phyloP scores from a whole-genome alignment of 768 basidiomycete genomes.

The Lactifluus volemus region DNA sequence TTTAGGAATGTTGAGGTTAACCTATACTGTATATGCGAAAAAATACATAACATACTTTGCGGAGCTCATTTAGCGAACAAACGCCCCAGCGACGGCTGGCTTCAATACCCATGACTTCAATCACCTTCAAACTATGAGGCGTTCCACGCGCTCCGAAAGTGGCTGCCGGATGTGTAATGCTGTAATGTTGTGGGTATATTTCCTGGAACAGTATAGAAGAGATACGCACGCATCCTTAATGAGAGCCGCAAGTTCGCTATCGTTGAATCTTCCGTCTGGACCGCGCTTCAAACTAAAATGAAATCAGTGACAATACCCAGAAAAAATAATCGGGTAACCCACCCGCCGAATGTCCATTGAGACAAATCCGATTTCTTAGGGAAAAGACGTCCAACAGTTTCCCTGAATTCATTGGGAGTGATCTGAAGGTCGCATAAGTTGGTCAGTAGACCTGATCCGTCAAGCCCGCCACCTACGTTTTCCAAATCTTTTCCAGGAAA shows the following conservation, averaged over 20 bases:
- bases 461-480: slow-evolving; percentile 17
- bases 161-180: slow-evolving; percentile 63
- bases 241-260: slow-evolving; percentile 58
- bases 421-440: slow-evolving; percentile 23
- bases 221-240: slow-evolving; percentile 57
- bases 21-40: too few species aligned
- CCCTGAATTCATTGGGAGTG: slow-evolving; percentile 43
- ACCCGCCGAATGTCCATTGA: slow-evolving; percentile 65
- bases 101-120: slow-evolving; percentile 83
- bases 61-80: slow-evolving; percentile 78
- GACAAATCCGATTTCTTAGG: slow-evolving; percentile 36
- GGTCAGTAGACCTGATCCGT: neutral
- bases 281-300: slow-evolving; percentile 45
- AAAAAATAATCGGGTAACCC: slow-evolving; percentile 19
- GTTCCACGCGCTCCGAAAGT: slow-evolving; percentile 72
- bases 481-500: slow-evolving; percentile 50
- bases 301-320: neutral
- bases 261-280: slow-evolving; percentile 50
- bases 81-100: slow-evolving; percentile 71
- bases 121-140: slow-evolving; percentile 57
- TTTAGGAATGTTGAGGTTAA: slow-evolving; percentile 20
- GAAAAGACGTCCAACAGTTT: slow-evolving; percentile 33
- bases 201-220: neutral
- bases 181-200: slow-evolving; percentile 23
- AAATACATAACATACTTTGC: slow-evolving; percentile 36